Percentiles rank a stretch among this genome's conserved stretches.
These are phyloP conservation scores for Claviceps purpurea DNA, from an alignment of 2,329 filamentous ascomycete genomes.

Conservation along the genomic window DNA sequence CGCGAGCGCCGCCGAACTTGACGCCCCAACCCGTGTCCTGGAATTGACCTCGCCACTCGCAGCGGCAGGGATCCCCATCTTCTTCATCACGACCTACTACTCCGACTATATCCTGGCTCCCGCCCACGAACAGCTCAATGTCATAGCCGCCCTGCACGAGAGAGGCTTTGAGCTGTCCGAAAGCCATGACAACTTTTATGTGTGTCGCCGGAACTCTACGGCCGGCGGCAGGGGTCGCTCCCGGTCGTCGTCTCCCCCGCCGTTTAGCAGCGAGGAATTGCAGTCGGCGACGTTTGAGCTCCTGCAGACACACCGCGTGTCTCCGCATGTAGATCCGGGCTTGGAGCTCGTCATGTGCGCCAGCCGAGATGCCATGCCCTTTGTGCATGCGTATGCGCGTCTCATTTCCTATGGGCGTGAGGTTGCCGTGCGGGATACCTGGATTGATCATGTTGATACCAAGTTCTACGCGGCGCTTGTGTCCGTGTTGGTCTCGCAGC, in stretches of 20 bases:
- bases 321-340: conserved; percentile 53
- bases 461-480: conserved; percentile 51
- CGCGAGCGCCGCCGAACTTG: conserved; percentile 76
- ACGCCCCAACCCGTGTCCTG: conserved; percentile 81
- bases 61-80: conserved; percentile 85
- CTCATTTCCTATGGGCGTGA: conserved; percentile 23
- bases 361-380: conserved; percentile 38
- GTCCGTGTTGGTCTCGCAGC: conserved; percentile 46
- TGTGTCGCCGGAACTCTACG: conserved; percentile 22
- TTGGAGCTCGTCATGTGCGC: conserved; percentile 75
- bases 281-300: conserved; percentile 71
- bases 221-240: conserved; percentile 25
- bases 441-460: conserved; percentile 48
- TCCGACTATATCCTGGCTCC: conserved; percentile 94
- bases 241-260: conserved; percentile 56
- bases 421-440: conserved; percentile 23
- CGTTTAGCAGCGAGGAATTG: conserved; percentile 64
- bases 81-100: conserved; percentile 98
- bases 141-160: conserved; percentile 62
- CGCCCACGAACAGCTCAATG: conserved; percentile 55
- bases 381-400: conserved; percentile 24
- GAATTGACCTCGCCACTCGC: conserved; percentile 85
- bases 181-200: conserved; percentile 54
- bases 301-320: conserved; percentile 65
- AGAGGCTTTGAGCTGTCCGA: conserved; percentile 77